Evolutionary conservation across 768 basidiomycete species (phyloP).

Genomic region (Mycena kentingensis): DNA sequence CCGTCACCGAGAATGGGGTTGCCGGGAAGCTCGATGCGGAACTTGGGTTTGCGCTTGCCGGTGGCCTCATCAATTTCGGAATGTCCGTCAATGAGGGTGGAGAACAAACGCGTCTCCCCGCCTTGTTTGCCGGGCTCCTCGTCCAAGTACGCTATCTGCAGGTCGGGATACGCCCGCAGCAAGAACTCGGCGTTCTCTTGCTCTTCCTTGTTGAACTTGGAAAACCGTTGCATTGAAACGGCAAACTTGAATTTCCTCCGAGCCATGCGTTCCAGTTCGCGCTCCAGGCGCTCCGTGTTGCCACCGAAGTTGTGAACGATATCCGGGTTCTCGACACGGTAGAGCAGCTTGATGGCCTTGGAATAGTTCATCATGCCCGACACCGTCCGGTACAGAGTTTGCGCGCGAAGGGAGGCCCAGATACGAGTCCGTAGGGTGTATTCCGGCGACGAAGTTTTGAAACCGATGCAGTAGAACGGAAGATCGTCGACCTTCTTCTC

Average conservation of each 20-base stretch:
- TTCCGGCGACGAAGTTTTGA: constrained; percentile 98
- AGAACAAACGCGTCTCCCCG: constrained; percentile 87
- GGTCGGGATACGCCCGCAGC: constrained; percentile 94
- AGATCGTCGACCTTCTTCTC: constrained; percentile 95
- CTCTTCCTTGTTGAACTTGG: constrained; percentile 99
- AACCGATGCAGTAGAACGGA: constrained; percentile 99
- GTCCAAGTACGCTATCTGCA: constrained; percentile 97
- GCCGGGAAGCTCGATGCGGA: constrained; percentile 94
- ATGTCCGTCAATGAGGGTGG: constrained; percentile 94
- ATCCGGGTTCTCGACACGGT: constrained; percentile 98
- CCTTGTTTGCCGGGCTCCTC: constrained; percentile 91
- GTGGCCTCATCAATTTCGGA: constrained; percentile 89
- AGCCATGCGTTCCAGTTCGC: constrained; percentile 95
- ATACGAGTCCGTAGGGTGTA: constrained; percentile 98
- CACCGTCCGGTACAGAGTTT: constrained; percentile 97
- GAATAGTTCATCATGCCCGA: constrained; percentile 99
- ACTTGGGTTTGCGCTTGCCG: constrained; percentile 93
- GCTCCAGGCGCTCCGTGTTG: constrained; percentile 93
- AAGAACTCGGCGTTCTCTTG: constrained; percentile 98
- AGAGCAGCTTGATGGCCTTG: constrained; percentile 98
- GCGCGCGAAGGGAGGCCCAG: constrained; percentile 97
- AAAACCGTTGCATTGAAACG: constrained; percentile 98
- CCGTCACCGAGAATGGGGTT: constrained; percentile 99
- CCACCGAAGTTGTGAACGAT: constrained; percentile 95
- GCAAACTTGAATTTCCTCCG: constrained; percentile 98